Evolutionary conservation across 2,329 filamentous ascomycete species (phyloP).

Genomic region (Calonectria hongkongensis): DNA sequence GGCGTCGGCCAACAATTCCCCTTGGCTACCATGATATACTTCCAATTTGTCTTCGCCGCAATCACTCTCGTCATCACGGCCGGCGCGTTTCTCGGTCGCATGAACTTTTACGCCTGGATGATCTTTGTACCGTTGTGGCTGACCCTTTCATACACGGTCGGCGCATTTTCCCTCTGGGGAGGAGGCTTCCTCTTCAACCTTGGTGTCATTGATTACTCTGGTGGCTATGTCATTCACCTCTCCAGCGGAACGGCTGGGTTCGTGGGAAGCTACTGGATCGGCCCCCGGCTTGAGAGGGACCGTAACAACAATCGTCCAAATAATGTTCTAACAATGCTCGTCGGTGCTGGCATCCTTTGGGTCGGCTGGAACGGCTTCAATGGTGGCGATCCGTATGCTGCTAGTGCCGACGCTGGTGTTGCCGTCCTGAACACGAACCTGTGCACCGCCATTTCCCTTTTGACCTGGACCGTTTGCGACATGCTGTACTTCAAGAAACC

Average conservation of each 20-base stretch:
- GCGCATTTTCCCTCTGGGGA: constrained; percentile 41
- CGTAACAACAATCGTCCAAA: constrained; percentile 34
- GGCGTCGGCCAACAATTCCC: constrained; percentile 41
- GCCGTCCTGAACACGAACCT: constrained; percentile 42
- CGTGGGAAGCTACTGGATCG: constrained; percentile 41
- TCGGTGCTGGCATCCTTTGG: constrained; percentile 42
- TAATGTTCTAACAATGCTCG: constrained; percentile 33
- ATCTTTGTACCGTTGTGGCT: constrained; percentile 40
- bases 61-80: constrained; percentile 41
- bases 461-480: constrained; percentile 37
- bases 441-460: constrained; percentile 40
- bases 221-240: constrained; percentile 42
- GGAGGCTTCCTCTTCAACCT: constrained; percentile 40
- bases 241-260: constrained; percentile 41
- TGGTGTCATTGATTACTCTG: constrained; percentile 42
- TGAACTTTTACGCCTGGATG: constrained; percentile 44
- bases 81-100: constrained; percentile 40
- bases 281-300: constrained; percentile 34
- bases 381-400: constrained; percentile 41
- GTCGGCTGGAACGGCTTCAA: constrained; percentile 44
- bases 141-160: constrained; percentile 38
- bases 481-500: constrained; percentile 40
- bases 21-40: constrained; percentile 40
- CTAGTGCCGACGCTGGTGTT: constrained; percentile 41
- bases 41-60: constrained; percentile 44